Base-by-base conservation (phyloP, 371 early-diverging fungal genomes). In the Modicella reniformis region DNA sequence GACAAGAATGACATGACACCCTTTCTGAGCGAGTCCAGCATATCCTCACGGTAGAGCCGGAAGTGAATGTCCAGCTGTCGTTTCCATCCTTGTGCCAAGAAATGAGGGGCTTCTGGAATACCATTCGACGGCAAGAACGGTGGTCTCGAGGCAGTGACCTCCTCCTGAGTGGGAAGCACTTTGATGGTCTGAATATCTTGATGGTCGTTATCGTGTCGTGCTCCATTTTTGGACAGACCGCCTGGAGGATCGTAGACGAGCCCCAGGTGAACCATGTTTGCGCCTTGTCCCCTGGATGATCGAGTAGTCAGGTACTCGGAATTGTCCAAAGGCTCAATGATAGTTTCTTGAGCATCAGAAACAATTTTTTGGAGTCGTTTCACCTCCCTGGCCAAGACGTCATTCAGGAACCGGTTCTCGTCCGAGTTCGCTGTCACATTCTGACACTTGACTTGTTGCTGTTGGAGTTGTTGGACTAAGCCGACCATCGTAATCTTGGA, bases 21-120 rank as follows among this genome's bases (percentile, higher is more conserved):
- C 15, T 33, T 57, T 0, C 74, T 50, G 5, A 82, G 23, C 12
- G 81, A 40, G 2, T 73, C 63, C 62, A 83, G 50, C 74, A 87
- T 70, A 25, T 87, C 88, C 49, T 87, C 87, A 1, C 88, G 72
- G 23, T 86, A 72, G 3, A 88, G 67, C 0, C 88, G 83, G 59
- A 88, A 88, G 49, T 87, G 84, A 1, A 73, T 81, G 59, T 88
- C 88, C 10, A 87, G n/a, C 25, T 84, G 76, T 8, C 85, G 81
- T 10, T 55, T 73, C 50, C 83, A 72, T 1, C 88, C 88, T n/a
- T 44, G 53, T 2, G 80, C 70, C 21, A 84, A 49, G 66, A 81
- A 82, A 49, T 84, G 82, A 7, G 73, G 83, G 0, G 81, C 74
- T 21, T 62, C 74, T 1, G 67, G 55, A 12, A 75, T 34, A 47